Evolutionary conservation across 2,329 filamentous ascomycete species (phyloP).

Genomic region (Acrocalymma vagum): DNA sequence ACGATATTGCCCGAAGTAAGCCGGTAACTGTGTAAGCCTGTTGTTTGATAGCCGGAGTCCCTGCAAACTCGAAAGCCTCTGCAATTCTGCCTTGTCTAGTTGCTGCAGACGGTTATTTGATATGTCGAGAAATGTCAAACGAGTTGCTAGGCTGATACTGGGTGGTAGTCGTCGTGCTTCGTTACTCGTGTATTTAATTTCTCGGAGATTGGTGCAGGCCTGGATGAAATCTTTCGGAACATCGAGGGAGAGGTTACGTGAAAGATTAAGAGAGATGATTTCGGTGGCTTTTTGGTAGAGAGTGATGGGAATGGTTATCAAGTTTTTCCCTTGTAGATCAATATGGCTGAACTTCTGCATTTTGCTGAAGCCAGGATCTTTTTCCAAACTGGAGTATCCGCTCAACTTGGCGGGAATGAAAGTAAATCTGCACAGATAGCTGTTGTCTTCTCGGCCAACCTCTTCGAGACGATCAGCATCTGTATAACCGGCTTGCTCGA

Average conservation of each 20-base stretch:
- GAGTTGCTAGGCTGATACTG: constrained; percentile 81
- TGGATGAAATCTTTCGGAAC: constrained; percentile 97
- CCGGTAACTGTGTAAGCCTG: constrained; percentile 78
- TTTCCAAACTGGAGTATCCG: constrained; percentile 75
- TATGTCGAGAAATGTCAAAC: constrained; percentile 88
- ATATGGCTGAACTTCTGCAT: constrained; percentile 93
- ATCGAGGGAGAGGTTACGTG: constrained; percentile 88
- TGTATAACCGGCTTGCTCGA: constrained; percentile 92
- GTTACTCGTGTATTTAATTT: constrained; percentile 96
- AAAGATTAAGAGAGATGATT: constrained; percentile 94
- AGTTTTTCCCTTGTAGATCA: constrained; percentile 86
- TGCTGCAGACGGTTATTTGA: constrained; percentile 94
- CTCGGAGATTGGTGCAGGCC: constrained; percentile 86
- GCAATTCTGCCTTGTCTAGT: constrained; percentile 83
- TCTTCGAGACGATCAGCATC: constrained; percentile 89
- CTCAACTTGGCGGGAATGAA: constrained; percentile 91
- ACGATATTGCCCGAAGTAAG: constrained; percentile 83
- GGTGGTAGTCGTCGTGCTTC: constrained; percentile 86
- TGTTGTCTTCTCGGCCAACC: constrained; percentile 94
- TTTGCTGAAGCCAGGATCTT: constrained; percentile 81
- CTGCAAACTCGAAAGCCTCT: constrained; percentile 77
- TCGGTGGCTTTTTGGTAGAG: constrained; percentile 91
- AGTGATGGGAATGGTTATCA: constrained; percentile 93
- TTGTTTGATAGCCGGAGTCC: constrained; percentile 97
- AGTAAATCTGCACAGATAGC: constrained; percentile 94